These are phyloP conservation scores for Cyberlindnera nakhonratchasimensis DNA, from an alignment of 805 yeast genomes.

Conservation along the genomic window DNA sequence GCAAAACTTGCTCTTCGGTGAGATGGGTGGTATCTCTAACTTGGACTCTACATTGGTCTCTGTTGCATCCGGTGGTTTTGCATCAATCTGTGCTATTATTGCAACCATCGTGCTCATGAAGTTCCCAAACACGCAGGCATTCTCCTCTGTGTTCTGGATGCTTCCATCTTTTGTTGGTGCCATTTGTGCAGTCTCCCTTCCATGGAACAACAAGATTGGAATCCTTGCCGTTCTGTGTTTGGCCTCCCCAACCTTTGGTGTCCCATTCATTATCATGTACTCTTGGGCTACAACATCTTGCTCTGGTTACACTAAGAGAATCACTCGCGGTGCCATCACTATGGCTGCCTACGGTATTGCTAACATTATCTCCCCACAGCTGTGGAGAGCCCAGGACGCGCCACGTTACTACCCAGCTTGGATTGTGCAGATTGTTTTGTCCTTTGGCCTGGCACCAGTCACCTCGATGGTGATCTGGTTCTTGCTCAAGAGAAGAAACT, in stretches of 20 bases:
- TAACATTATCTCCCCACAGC: slow-evolving; percentile 53
- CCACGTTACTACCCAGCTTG: slow-evolving; percentile 48
- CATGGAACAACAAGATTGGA: slow-evolving; percentile 43
- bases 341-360: slow-evolving; percentile 46
- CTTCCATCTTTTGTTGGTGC: slow-evolving; percentile 44
- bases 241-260: slow-evolving; percentile 44
- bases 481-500: slow-evolving; percentile 44
- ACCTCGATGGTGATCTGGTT: slow-evolving; percentile 41
- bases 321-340: slow-evolving; percentile 42
- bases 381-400: slow-evolving; percentile 46
- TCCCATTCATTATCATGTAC: slow-evolving; percentile 37
- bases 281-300: slow-evolving; percentile 35
- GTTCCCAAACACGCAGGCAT: slow-evolving; percentile 38
- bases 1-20: slow-evolving; percentile 44
- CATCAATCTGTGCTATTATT: slow-evolving; percentile 38
- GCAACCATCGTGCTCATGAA: slow-evolving; percentile 34
- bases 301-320: slow-evolving; percentile 50
- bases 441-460: slow-evolving; percentile 45
- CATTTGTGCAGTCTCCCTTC: slow-evolving; percentile 42
- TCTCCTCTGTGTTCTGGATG: slow-evolving; percentile 36
- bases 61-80: slow-evolving; percentile 51
- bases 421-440: slow-evolving; percentile 54
- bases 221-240: slow-evolving; percentile 45
- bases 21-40: slow-evolving; percentile 42
- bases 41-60: slow-evolving; percentile 49